Evolutionary conservation across 176 grass and related monocot species (phyloP).

Genomic region (Cocos nucifera): DNA sequence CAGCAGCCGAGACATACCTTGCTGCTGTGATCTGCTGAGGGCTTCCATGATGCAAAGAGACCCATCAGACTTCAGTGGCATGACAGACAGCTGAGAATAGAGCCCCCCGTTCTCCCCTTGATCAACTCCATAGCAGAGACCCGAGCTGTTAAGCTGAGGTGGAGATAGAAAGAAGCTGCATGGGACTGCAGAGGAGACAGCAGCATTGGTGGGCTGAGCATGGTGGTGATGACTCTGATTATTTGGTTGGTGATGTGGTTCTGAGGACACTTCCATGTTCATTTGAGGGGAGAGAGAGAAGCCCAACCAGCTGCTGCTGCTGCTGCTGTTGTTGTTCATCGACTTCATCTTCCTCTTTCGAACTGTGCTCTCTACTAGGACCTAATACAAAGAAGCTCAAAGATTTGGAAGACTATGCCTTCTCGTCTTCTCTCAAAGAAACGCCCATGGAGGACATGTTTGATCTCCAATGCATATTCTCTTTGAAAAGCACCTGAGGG

Average conservation of each 20-base stretch:
- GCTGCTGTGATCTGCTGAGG: conserved; percentile 29
- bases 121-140: conserved; percentile 51
- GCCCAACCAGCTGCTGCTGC: conserved; percentile 47
- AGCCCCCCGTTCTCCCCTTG: conserved; percentile 35
- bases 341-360: conserved; percentile 17
- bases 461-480: neutral
- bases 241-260: conserved; percentile 21
- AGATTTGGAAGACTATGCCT: neutral
- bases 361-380: neutral
- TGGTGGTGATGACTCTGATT: conserved; percentile 19
- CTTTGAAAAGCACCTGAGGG: neutral
- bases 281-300: conserved; percentile 81
- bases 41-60: conserved; percentile 77
- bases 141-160: conserved; percentile 15
- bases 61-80: conserved; percentile 75
- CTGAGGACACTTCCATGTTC: conserved; percentile 43
- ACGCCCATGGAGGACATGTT: neutral
- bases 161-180: conserved; percentile 66
- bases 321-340: conserved; percentile 38
- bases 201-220: conserved; percentile 3
- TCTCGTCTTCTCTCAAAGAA: neutral
- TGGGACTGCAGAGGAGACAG: conserved; percentile 21
- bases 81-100: conserved; percentile 43
- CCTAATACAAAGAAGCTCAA: neutral
- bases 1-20: conserved; percentile 29